A percentile compares a stretch with the other conserved stretches of the same genome.
phyloP scores from a whole-genome alignment of 1,139 yeast genomes.

The Geotrichum bryndzae region DNA sequence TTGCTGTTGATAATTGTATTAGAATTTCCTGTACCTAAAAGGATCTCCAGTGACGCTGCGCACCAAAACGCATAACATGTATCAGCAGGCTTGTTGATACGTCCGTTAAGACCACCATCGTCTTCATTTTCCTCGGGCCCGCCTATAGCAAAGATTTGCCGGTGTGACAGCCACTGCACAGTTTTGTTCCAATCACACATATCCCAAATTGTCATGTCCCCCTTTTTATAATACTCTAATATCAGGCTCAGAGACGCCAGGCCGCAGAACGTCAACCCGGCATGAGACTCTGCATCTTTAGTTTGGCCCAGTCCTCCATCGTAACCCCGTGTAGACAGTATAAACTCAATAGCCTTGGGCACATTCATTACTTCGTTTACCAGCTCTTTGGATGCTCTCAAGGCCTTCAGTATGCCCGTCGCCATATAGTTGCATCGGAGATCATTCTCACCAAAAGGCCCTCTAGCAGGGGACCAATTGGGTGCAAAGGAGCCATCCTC shows the following conservation, averaged over 20 bases:
- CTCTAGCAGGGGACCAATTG: slow-evolving; percentile 35
- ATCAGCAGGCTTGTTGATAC: slow-evolving; percentile 78
- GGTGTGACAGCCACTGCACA: slow-evolving; percentile 52
- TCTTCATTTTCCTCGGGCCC: slow-evolving; percentile 42
- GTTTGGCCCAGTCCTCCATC: slow-evolving; percentile 65
- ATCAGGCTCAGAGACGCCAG: slow-evolving; percentile 55
- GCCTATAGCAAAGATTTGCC: slow-evolving; percentile 44
- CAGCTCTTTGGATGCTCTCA: slow-evolving; percentile 38
- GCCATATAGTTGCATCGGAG: slow-evolving; percentile 75
- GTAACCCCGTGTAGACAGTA: slow-evolving; percentile 23
- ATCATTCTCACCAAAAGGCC: slow-evolving; percentile 61
- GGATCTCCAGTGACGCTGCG: slow-evolving; percentile 37
- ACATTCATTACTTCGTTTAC: slow-evolving; percentile 7
- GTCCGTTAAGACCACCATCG: slow-evolving; percentile 80
- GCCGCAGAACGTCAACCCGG: slow-evolving; percentile 86
- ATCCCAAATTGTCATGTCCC: background rate
- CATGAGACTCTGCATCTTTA: slow-evolving; percentile 64
- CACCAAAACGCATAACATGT: slow-evolving; percentile 95
- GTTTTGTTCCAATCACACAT: slow-evolving; percentile 40
- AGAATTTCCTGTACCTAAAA: background rate
- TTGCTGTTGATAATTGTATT: slow-evolving; percentile 37
- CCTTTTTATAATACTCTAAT: slow-evolving; percentile 18
- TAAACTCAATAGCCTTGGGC: slow-evolving; percentile 20
- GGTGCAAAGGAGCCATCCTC: slow-evolving; percentile 53
- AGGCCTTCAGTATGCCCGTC: slow-evolving; percentile 50